phyloP scores from a whole-genome alignment of 192 early-diverging fungal genomes.

The Umbelopsis vinacea region DNA sequence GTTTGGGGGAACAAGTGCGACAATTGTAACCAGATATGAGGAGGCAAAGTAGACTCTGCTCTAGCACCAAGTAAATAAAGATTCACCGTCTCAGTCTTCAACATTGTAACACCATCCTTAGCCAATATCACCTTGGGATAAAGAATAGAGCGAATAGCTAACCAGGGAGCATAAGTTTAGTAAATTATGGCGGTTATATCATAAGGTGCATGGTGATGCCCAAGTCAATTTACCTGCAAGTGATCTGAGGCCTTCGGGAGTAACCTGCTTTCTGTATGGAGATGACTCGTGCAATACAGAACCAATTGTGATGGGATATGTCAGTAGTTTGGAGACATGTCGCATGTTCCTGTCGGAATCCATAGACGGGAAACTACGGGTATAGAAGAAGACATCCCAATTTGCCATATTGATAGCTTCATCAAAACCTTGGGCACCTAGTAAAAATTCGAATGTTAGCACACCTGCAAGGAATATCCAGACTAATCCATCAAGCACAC shows the following conservation, averaged over 20 bases:
- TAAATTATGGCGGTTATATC: neutral
- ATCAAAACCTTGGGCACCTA: conserved; percentile 67
- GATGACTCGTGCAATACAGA: conserved; percentile 74
- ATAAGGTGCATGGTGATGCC: neutral
- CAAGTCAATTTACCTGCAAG: conserved; percentile 53
- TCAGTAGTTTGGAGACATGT: conserved; percentile 79
- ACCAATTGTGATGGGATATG: conserved; percentile 78
- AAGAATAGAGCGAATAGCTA: conserved; percentile 46
- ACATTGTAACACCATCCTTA: conserved; percentile 44
- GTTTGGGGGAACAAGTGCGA: conserved; percentile 73
- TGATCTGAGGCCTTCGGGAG: conserved; percentile 74
- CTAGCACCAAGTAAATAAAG: conserved; percentile 74
- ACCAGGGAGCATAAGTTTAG: neutral
- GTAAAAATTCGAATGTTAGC: neutral
- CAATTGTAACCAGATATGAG: conserved; percentile 74
- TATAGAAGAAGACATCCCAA: conserved; percentile 82
- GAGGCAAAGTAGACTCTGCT: conserved; percentile 76
- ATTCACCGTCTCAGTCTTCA: conserved; percentile 63
- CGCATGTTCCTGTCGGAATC: conserved; percentile 73
- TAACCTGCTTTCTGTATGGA: conserved; percentile 71
- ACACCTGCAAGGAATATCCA: neutral
- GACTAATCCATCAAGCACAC: conserved; percentile 1
- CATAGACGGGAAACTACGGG: conserved; percentile 75
- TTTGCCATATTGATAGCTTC: conserved; percentile 75
- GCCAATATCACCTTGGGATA: conserved; percentile 39